A percentile compares a stretch with the other conserved stretches of the same genome.
These are phyloP conservation scores for Zea mays DNA, from an alignment of 176 grass and related monocot species.

Conservation along the genomic window Zm-B73-REFERENCE-NAM-5.0 NC_050098.1:97402501-97403000, in stretches of 20 bases:
- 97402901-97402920: conserved; percentile 6
- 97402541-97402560: neutral
- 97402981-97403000: conserved; percentile 76
- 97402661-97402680: neutral
- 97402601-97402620: neutral
- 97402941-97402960: conserved; percentile 87
- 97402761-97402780: neutral
- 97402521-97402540: neutral
- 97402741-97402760: neutral
- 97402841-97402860: conserved; percentile 30
- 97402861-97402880: conserved; percentile 4
- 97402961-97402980: conserved; percentile 51
- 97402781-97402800: neutral
- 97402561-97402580: neutral
- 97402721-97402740: neutral
- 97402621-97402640: neutral
- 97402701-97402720: neutral
- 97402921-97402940: conserved; percentile 57
- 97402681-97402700: neutral
- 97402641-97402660: neutral
- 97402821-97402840: neutral
- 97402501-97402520: neutral
- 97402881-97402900: neutral
- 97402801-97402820: conserved; percentile 3
- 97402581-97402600: neutral